Evolutionary conservation across 2,329 filamentous ascomycete species (phyloP).

Genomic region (Amauroascus verrucosus): DNA sequence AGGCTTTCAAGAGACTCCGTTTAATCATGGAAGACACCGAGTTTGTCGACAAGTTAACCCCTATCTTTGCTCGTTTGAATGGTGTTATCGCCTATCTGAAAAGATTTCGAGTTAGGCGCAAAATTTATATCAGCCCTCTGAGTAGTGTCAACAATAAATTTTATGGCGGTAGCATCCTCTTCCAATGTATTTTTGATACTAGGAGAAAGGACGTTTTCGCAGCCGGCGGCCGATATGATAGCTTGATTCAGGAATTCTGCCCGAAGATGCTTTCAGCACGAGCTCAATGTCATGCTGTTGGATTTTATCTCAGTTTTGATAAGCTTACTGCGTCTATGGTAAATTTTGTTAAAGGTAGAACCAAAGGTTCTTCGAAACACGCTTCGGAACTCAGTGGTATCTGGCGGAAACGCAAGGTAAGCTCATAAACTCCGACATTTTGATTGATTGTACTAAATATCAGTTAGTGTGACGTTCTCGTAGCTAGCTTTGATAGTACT

Average conservation of each 20-base stretch:
- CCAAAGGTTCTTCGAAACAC: slow-evolving; percentile 56
- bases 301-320: slow-evolving; percentile 86
- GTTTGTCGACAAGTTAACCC: slow-evolving; percentile 42
- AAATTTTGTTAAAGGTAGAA: slow-evolving; percentile 41
- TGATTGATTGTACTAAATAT: neutral
- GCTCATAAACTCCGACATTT: slow-evolving; percentile 21
- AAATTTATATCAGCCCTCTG: slow-evolving; percentile 74
- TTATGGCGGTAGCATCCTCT: slow-evolving; percentile 74
- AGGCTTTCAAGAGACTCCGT: slow-evolving; percentile 55
- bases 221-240: slow-evolving; percentile 87
- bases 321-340: slow-evolving; percentile 56
- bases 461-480: slow-evolving; percentile 68
- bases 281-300: slow-evolving; percentile 69
- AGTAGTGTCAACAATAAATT: slow-evolving; percentile 87
- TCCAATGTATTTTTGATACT: slow-evolving; percentile 85
- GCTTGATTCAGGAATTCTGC: slow-evolving; percentile 71
- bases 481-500: slow-evolving; percentile 74
- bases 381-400: slow-evolving; percentile 53
- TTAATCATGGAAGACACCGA: slow-evolving; percentile 46
- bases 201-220: slow-evolving; percentile 72
- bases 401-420: slow-evolving; percentile 54
- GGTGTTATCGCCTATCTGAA: slow-evolving; percentile 68
- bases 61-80: slow-evolving; percentile 64
- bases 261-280: slow-evolving; percentile 55
- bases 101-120: slow-evolving; percentile 61